A percentile compares a stretch with the other conserved stretches of the same genome.
phyloP scores from a whole-genome alignment of 2,329 filamentous ascomycete species.

The Monosporascus sp. region DNA sequence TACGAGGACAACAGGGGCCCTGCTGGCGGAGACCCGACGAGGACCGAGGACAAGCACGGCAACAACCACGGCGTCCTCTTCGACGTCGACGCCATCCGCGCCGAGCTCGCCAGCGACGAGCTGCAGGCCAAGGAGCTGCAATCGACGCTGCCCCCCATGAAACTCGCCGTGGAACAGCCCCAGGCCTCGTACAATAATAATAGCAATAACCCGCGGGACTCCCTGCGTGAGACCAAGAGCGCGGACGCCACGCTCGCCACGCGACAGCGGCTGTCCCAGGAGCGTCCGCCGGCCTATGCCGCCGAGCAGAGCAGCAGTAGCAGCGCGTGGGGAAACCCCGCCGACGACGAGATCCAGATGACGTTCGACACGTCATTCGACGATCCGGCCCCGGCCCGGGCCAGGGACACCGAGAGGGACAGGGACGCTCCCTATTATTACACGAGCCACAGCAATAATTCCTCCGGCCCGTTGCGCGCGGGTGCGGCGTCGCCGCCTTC shows the following conservation, averaged over 20 bases:
- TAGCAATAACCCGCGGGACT: conserved; percentile 22
- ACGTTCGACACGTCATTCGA: conserved; percentile 64
- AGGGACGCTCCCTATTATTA: too few species aligned
- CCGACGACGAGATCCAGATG: conserved; percentile 58
- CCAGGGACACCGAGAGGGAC: conserved; percentile 16
- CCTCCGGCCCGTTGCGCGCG: too few species aligned
- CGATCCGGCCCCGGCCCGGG: conserved; percentile 28
- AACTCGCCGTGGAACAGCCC: conserved; percentile 53
- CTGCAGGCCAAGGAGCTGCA: conserved; percentile 73
- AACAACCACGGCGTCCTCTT: conserved; percentile 70
- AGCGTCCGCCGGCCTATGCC: conserved; percentile 21
- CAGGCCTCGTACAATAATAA: conserved; percentile 20
- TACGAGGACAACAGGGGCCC: conserved; percentile 60
- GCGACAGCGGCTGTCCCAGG: conserved; percentile 14
- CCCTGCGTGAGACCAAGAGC: conserved; percentile 42
- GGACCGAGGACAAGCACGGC: conserved; percentile 42
- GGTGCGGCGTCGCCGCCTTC: conserved; percentile 13
- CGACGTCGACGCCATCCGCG: conserved; percentile 89
- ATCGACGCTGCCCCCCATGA: conserved; percentile 86
- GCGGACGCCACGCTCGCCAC: conserved; percentile 29
- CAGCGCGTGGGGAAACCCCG: conserved; percentile 16
- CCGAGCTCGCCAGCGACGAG: conserved; percentile 70
- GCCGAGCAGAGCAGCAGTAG: conserved; percentile 9
- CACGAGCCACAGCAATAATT: too few species aligned
- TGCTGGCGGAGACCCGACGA: conserved; percentile 15